A percentile compares a stretch with the other conserved stretches of the same genome.
Conservation (phyloP, 805 yeast genomes). For the Schizosaccharomyces osmophilus region DNA sequence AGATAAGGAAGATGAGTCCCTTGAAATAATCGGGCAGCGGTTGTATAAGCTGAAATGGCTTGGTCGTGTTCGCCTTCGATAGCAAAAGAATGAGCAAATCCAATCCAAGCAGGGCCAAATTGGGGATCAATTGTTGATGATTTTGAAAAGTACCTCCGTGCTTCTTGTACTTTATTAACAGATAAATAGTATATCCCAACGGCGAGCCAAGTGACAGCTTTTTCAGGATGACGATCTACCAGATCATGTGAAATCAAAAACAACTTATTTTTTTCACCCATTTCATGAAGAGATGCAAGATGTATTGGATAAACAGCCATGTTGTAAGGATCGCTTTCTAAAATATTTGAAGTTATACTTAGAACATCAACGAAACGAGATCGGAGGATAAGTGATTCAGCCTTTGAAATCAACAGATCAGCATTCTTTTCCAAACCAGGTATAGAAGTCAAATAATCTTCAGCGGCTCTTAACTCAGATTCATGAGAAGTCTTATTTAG, state of each 20-base stretch:
- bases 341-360: constrained; percentile 34
- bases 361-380: constrained; percentile 61
- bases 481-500: constrained; percentile 26
- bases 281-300: constrained; percentile 61
- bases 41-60: constrained; percentile 88
- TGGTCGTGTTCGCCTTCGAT: constrained; percentile 98
- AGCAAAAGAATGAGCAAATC: constrained; percentile 94
- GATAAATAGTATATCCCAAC: constrained; percentile 75
- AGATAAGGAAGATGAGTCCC: constrained; percentile 1
- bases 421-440: constrained; percentile 43
- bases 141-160: constrained; percentile 66
- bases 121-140: constrained; percentile 73
- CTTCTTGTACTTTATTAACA: constrained; percentile 48
- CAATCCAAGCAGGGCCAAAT: constrained; percentile 91
- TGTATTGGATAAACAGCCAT: constrained; percentile 51
- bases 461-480: constrained; percentile 26
- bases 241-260: constrained; percentile 62
- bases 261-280: constrained; percentile 57
- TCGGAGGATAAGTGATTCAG: constrained; percentile 46
- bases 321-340: constrained; percentile 20
- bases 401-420: constrained; percentile 43
- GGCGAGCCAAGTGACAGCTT: constrained; percentile 72
- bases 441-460: constrained; percentile 38
- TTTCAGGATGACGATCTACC: constrained; percentile 61
- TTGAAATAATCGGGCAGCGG: constrained; percentile 62